phyloP scores from a whole-genome alignment of 192 early-diverging fungal genomes.

The Gaertneriomyces sp. region DNA sequence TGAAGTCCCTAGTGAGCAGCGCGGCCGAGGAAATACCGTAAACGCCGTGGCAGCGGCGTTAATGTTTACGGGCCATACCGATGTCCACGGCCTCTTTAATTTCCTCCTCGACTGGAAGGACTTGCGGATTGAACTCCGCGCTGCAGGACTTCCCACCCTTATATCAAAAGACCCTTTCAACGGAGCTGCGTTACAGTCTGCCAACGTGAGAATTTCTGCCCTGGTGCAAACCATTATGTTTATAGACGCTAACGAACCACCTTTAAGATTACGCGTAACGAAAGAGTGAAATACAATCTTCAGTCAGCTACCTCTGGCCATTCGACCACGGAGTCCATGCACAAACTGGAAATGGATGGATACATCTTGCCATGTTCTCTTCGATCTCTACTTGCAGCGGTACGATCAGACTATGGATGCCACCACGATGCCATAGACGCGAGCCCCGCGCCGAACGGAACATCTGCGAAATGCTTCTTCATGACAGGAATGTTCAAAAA shows the following conservation, averaged over 20 bases:
- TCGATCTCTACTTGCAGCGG: background rate
- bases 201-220: constrained; percentile 8
- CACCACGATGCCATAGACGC: background rate
- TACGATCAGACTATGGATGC: background rate
- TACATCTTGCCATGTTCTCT: constrained; percentile 18
- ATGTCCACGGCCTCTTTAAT: constrained; percentile 15
- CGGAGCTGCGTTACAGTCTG: constrained; percentile 9
- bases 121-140: constrained; percentile 18
- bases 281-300: constrained; percentile 19
- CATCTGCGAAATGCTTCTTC: background rate
- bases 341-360: constrained; percentile 20
- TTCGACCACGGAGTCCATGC: constrained; percentile 1
- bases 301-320: background rate
- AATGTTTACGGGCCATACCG: constrained; percentile 1
- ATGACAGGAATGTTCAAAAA: background rate
- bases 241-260: background rate
- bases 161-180: constrained; percentile 16
- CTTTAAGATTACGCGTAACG: constrained; percentile 21
- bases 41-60: background rate
- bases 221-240: background rate
- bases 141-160: constrained; percentile 10
- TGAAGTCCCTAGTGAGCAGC: too few species aligned
- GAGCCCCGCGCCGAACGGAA: background rate
- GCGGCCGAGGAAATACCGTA: too few species aligned
- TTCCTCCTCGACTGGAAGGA: constrained; percentile 29